Evolutionary conservation across 441 rosid species (phyloP).

Genomic region (Eutrema salsugineum): DNA sequence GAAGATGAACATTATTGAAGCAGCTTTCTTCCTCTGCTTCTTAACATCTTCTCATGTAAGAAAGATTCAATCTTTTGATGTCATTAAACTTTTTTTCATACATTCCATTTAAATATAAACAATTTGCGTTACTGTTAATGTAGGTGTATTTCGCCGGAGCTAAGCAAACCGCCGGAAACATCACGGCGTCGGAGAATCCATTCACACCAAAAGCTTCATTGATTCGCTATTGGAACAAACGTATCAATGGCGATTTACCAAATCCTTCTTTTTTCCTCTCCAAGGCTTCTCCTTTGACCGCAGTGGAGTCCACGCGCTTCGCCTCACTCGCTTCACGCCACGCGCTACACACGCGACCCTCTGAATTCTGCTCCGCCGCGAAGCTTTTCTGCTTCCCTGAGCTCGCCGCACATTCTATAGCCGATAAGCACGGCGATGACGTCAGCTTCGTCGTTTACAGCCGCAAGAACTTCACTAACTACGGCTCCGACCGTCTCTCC

Average conservation of each 20-base stretch:
- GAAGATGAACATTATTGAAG: conserved; percentile 19
- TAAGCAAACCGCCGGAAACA: not conserved
- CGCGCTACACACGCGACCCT: conserved; percentile 37
- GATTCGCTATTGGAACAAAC: conserved; percentile 60
- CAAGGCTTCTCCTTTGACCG: conserved; percentile 45
- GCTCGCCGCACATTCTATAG: not conserved
- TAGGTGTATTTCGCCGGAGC: conserved; percentile 28
- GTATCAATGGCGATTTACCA: conserved; percentile 28
- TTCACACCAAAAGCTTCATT: conserved; percentile 49
- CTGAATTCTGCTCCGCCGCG: conserved; percentile 47
- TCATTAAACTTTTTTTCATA: not conserved
- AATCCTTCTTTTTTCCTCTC: conserved; percentile 48
- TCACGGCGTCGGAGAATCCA: conserved; percentile 35
- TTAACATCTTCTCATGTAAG: conserved; percentile 37
- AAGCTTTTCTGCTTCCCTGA: conserved; percentile 49
- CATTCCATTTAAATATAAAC: not conserved
- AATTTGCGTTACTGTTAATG: not conserved
- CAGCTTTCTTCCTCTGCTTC: conserved; percentile 17
- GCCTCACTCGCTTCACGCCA: conserved; percentile 35
- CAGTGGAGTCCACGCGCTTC: conserved; percentile 41
- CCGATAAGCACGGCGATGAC: conserved; percentile 24
- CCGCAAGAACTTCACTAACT: conserved; percentile 62
- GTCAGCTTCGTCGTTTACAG: conserved; percentile 48
- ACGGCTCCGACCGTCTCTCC: conserved; percentile 45
- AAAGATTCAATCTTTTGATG: not conserved